phyloP scores from a whole-genome alignment of 768 basidiomycete species.

The Vararia minispora region DNA sequence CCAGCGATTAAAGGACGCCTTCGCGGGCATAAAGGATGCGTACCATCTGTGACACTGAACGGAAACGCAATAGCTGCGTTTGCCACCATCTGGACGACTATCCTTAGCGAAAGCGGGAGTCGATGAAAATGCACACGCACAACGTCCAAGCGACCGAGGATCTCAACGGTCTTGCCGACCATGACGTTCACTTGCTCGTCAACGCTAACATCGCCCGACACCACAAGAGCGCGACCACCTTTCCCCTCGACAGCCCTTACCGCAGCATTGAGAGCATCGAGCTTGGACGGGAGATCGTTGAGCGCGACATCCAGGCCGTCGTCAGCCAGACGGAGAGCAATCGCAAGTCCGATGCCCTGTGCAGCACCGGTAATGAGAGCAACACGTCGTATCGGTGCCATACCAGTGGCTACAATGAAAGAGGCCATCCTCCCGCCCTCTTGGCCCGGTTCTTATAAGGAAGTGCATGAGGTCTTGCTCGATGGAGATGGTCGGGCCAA shows the following conservation, averaged over 20 bases:
- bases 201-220: conserved; percentile 28
- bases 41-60: conserved; percentile 12
- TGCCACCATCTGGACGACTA: conserved; percentile 16
- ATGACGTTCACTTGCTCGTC: conserved; percentile 32
- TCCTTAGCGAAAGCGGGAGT: neutral
- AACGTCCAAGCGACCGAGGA: conserved; percentile 35
- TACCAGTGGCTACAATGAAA: too few species aligned
- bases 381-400: too few species aligned
- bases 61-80: conserved; percentile 17
- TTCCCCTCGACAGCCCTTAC: conserved; percentile 9
- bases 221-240: conserved; percentile 15
- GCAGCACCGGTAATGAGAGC: conserved; percentile 20
- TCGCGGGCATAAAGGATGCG: conserved; percentile 4
- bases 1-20: neutral
- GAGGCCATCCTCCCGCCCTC: too few species aligned
- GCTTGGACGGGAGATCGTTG: conserved; percentile 11
- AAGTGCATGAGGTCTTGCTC: too few species aligned
- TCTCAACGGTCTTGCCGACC: conserved; percentile 20
- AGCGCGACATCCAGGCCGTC: conserved; percentile 16
- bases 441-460: too few species aligned
- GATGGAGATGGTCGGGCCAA: too few species aligned
- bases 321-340: conserved; percentile 17
- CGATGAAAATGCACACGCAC: conserved; percentile 20
- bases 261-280: conserved; percentile 6
- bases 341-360: conserved; percentile 19